Conservation (phyloP, 2,329 filamentous ascomycete species). For the Colletotrichum echinochloae region DNA sequence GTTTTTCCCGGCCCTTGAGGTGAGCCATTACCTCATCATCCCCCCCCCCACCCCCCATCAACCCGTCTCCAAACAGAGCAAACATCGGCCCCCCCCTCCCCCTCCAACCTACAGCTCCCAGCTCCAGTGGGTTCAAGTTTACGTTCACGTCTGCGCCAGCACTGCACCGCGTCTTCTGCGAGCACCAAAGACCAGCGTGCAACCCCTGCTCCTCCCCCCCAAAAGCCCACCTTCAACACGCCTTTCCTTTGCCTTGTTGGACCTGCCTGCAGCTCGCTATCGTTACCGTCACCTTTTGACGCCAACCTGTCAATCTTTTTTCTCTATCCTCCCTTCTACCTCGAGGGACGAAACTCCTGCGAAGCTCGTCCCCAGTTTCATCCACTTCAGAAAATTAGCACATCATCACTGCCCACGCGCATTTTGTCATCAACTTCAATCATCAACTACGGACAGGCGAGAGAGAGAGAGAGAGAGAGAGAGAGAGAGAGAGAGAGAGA, state of each 20-base stretch:
- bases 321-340: not conserved
- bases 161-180: slow-evolving; percentile 28
- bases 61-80: slow-evolving; percentile 28
- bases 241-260: slow-evolving; percentile 27
- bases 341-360: slow-evolving; percentile 19
- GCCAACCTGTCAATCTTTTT: slow-evolving; percentile 16
- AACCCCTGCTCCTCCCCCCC: slow-evolving; percentile 33
- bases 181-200: slow-evolving; percentile 37
- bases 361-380: slow-evolving; percentile 39
- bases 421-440: slow-evolving; percentile 39
- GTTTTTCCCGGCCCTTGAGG: not conserved
- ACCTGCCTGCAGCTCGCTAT: slow-evolving; percentile 35
- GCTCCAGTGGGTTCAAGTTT: slow-evolving; percentile 38
- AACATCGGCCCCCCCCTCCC: slow-evolving; percentile 32
- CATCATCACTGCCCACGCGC: slow-evolving; percentile 18
- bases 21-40: slow-evolving; percentile 34
- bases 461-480: too few species aligned
- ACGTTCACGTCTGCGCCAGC: slow-evolving; percentile 11
- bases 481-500: too few species aligned
- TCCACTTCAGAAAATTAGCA: slow-evolving; percentile 47
- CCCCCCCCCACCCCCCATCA: slow-evolving; percentile 6
- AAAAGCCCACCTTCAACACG: slow-evolving; percentile 39
- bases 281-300: slow-evolving; percentile 33
- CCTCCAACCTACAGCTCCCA: slow-evolving; percentile 35
- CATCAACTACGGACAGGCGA: slow-evolving; percentile 37